Base-by-base conservation (phyloP, 805 yeast genomes). In the Candida orba region DNA sequence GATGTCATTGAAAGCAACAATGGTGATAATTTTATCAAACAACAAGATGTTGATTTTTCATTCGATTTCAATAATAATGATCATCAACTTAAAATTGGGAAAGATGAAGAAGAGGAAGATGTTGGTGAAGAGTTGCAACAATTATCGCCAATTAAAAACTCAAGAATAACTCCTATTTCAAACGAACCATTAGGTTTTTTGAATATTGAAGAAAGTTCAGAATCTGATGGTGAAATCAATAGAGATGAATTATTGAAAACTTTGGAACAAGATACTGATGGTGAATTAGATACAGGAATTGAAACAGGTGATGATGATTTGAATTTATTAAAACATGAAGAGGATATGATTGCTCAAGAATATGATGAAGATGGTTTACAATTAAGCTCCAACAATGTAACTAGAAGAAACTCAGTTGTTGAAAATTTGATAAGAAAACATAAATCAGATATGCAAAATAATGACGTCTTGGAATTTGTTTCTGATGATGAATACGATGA, bases 221-320 rank as follows among this genome's bases (percentile, higher is more conserved):
- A 58, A 30, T 76, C 83, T 0, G 88, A 79, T 44, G 87, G 78
- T 10, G 90, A 80, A 53, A 79, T 81, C 52, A 64, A 61, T 48
- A 68, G 72, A 38, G 74, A 74, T 44, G 75, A 70, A 45, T 61
- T 69, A 38, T 63, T 71, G 32, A 49, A 61, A 30, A 56, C 65
- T 2, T 51, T 64, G 37, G 64, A 56, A 36, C 66, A 64, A 38
- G 64, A 62, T 22, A 53, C 60, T 36, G 46, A 40, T 36, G 64
- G 65, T 17, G 35, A 18, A 18, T 50, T 60, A 5, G 66, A 66
- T 32, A 63, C 64, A n/a, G 72, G 69, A 20, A 39, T 60, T 14
- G 65, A 59, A 29, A 56, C 60, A 3, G 61, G 63, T 41, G 64
- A 60, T 31, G 62, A 59, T 43, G 67, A 63, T 15, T 52, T 65